phyloP scores from a whole-genome alignment of 306 rosid species.

The Oxytropis ochrocephala region DNA sequence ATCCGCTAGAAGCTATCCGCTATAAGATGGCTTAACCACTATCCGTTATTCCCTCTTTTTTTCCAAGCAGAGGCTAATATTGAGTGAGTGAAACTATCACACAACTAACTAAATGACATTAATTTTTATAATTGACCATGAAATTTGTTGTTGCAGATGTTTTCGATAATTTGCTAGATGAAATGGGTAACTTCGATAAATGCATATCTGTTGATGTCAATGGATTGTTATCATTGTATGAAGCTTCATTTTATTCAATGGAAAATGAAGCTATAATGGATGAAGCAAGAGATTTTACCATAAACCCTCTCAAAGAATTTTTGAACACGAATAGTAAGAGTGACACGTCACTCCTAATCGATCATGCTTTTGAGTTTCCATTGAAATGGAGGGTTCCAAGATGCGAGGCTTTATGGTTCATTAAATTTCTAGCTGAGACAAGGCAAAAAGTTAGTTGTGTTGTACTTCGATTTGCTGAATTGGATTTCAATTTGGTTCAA shows the following conservation, averaged over 20 bases:
- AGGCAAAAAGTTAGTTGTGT: neutral
- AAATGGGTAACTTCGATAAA: neutral
- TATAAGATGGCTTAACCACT: too few relatives aligned
- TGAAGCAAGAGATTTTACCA: slow-evolving; percentile 18
- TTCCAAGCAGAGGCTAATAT: too few relatives aligned
- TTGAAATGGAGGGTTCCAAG: slow-evolving; percentile 30
- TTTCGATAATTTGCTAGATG: slow-evolving; percentile 16
- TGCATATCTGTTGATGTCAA: neutral
- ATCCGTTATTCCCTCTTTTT: too few relatives aligned
- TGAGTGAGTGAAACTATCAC: too few relatives aligned
- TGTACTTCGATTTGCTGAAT: neutral
- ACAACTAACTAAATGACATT: too few relatives aligned
- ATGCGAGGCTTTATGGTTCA: slow-evolving; percentile 17
- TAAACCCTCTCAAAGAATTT: neutral
- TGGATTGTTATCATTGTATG: slow-evolving; percentile 24
- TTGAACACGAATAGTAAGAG: neutral
- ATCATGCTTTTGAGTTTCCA: slow-evolving; percentile 32
- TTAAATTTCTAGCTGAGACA: neutral
- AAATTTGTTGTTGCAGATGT: neutral
- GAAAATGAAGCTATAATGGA: slow-evolving; percentile 27
- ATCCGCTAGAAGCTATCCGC: too few relatives aligned
- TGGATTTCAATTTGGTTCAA: neutral
- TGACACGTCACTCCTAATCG: neutral
- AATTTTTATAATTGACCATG: neutral
- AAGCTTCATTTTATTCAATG: slow-evolving; percentile 20